These are phyloP conservation scores for Silene vulgaris DNA, from an alignment of 179 eudicot species.

Conservation along the genomic window DNA sequence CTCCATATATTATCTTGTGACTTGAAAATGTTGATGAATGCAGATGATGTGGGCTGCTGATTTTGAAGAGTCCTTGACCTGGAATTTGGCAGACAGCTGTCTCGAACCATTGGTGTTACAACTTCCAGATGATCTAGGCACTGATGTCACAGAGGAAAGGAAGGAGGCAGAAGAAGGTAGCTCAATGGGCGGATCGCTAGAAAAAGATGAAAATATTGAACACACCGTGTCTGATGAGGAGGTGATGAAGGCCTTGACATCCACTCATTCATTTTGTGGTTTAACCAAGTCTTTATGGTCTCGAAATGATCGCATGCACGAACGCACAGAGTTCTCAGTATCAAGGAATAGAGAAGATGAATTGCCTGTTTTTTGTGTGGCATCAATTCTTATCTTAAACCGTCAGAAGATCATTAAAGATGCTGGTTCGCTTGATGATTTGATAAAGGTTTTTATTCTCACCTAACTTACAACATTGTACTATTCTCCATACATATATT, in stretches of 20 bases:
- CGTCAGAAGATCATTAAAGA: conserved; percentile 81
- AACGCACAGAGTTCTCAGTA: conserved; percentile 35
- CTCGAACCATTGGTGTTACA: conserved; percentile 71
- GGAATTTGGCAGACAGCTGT: conserved; percentile 56
- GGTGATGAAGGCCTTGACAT: conserved; percentile 44
- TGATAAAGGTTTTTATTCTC: conserved; percentile 57
- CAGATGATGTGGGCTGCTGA: conserved; percentile 99
- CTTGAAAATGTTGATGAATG: conserved; percentile 21
- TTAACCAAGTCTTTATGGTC: conserved; percentile 77
- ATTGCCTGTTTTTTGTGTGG: conserved; percentile 88
- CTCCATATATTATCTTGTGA: conserved; percentile 6
- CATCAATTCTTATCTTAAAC: conserved; percentile 77
- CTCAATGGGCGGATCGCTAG: conserved; percentile 41
- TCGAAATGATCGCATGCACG: conserved; percentile 50
- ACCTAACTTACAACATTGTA: background rate
- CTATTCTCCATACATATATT: background rate
- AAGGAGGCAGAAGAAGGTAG: conserved; percentile 33
- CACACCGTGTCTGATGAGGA: conserved; percentile 43
- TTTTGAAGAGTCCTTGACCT: conserved; percentile 68
- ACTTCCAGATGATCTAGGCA: conserved; percentile 46
- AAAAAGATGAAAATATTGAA: conserved; percentile 42
- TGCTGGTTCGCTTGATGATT: conserved; percentile 83
- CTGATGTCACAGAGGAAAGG: conserved; percentile 46
- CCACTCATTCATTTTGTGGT: conserved; percentile 76
- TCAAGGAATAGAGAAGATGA: conserved; percentile 67